These are phyloP conservation scores for Penicillium coprophilum DNA, from an alignment of 495 filamentous ascomycete species.

Conservation along the genomic window DNA sequence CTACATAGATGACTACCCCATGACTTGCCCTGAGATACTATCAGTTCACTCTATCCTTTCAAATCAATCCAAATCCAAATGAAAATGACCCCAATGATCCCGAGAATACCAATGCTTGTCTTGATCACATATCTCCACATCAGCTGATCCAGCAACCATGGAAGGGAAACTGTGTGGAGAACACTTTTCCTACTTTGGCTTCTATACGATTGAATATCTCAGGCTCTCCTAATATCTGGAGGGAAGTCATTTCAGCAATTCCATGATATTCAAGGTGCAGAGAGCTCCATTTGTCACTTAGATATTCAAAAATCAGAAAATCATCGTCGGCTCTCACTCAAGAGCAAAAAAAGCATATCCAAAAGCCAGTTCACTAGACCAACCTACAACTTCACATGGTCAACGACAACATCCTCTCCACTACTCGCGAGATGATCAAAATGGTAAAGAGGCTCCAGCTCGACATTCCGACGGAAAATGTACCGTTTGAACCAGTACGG, in stretches of 20 bases:
- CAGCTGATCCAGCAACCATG: constrained; percentile 13
- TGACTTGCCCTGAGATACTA: background rate
- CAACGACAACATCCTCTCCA: constrained; percentile 7
- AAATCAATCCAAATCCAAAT: no score
- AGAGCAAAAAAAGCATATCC: background rate
- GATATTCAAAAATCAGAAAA: background rate
- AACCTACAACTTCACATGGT: constrained; percentile 1
- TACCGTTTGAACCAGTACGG: constrained; percentile 70
- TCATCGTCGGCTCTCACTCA: background rate
- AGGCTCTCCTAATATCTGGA: background rate
- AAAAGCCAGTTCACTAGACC: background rate
- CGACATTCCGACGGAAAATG: constrained; percentile 56
- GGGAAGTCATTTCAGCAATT: background rate
- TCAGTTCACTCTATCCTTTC: background rate
- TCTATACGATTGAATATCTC: no score
- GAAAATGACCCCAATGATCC: background rate
- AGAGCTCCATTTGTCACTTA: background rate
- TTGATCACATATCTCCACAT: constrained; percentile 10
- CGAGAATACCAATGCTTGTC: background rate
- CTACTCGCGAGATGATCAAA: constrained; percentile 43
- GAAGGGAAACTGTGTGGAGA: constrained; percentile 4
- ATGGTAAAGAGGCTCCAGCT: constrained; percentile 63
- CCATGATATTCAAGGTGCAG: background rate
- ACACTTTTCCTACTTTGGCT: background rate
- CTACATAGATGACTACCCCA: background rate